Conservation (phyloP, 1,139 yeast genomes). For the Lodderomyces margitis region DNA sequence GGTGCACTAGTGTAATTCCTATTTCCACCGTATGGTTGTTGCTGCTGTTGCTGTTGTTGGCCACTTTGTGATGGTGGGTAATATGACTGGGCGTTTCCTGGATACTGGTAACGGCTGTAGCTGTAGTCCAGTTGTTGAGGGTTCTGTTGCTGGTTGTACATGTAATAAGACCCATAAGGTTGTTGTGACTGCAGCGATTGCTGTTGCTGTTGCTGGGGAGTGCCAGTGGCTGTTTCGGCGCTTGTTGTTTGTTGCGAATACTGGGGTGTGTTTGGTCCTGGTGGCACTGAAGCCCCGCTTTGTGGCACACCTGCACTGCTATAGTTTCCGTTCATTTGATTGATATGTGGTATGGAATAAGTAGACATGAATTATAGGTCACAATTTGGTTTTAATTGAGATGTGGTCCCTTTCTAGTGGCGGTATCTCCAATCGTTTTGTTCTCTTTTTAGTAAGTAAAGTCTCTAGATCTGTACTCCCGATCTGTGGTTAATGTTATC, state of each 20-base stretch:
- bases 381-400: background rate
- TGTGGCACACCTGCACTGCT: slow-evolving; percentile 3
- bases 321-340: slow-evolving; percentile 19
- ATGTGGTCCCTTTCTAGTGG: background rate
- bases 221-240: slow-evolving; percentile 2
- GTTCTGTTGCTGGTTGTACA: slow-evolving; percentile 20
- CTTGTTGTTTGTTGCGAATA: background rate
- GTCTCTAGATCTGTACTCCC: too few species aligned
- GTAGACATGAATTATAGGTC: slow-evolving; percentile 13
- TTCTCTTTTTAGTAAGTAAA: background rate
- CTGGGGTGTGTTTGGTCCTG: background rate
- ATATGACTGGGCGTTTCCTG: slow-evolving; percentile 5
- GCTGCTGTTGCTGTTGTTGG: slow-evolving; percentile 20
- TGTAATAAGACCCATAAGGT: slow-evolving; percentile 22
- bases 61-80: slow-evolving; percentile 14
- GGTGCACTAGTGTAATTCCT: slow-evolving; percentile 12
- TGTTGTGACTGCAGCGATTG: slow-evolving; percentile 15
- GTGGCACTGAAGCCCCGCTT: background rate
- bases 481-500: too few species aligned
- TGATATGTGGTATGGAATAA: slow-evolving; percentile 12
- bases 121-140: slow-evolving; percentile 12
- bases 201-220: slow-evolving; percentile 11
- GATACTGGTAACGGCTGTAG: slow-evolving; percentile 8
- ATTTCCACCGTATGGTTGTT: slow-evolving; percentile 17
- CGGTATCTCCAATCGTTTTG: background rate